These are phyloP conservation scores for Arabidopsis thaliana DNA, from an alignment of 345 rosid species.

Conservation along the genomic window DNA sequence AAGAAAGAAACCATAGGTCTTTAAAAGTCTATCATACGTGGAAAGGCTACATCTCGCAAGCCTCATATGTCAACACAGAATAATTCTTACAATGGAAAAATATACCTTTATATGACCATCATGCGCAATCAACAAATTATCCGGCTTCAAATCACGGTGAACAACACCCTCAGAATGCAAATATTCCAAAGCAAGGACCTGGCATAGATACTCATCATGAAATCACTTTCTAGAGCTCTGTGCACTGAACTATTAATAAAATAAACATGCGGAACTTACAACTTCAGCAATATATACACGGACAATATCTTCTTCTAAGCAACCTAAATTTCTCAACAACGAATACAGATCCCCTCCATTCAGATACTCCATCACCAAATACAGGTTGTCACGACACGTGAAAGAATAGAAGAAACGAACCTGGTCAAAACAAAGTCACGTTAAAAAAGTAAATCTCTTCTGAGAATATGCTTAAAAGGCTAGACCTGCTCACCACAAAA, in stretches of 20 bases:
- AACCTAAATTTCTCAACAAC: slow-evolving; percentile 92
- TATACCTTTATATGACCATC: slow-evolving; percentile 98
- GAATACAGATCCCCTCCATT: slow-evolving; percentile 99
- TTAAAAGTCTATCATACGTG: not conserved
- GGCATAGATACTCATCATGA: slow-evolving; percentile 26
- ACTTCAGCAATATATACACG: slow-evolving; percentile 99
- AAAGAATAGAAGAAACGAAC: slow-evolving; percentile 99
- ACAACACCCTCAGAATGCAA: slow-evolving; percentile 90
- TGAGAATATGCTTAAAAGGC: slow-evolving; percentile 43
- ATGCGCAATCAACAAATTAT: slow-evolving; percentile 95
- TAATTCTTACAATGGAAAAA: slow-evolving; percentile 11
- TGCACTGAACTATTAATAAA: slow-evolving; percentile 7
- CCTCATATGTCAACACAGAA: slow-evolving; percentile 25
- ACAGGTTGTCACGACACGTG: slow-evolving; percentile 97
- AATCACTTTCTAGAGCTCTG: slow-evolving; percentile 26
- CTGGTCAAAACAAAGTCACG: slow-evolving; percentile 55
- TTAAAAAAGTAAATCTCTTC: slow-evolving; percentile 42
- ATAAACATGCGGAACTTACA: slow-evolving; percentile 59
- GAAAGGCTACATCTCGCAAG: slow-evolving; percentile 23
- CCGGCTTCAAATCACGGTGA: slow-evolving; percentile 99
- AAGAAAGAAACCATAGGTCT: slow-evolving; percentile 22
- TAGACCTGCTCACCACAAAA: slow-evolving; percentile 94
- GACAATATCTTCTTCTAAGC: slow-evolving; percentile 97
- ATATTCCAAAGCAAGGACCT: slow-evolving; percentile 98
- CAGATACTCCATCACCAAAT: slow-evolving; percentile 99